Conservation (phyloP, 306 rosid genomes). For the Trifolium fragiferum region DNA sequence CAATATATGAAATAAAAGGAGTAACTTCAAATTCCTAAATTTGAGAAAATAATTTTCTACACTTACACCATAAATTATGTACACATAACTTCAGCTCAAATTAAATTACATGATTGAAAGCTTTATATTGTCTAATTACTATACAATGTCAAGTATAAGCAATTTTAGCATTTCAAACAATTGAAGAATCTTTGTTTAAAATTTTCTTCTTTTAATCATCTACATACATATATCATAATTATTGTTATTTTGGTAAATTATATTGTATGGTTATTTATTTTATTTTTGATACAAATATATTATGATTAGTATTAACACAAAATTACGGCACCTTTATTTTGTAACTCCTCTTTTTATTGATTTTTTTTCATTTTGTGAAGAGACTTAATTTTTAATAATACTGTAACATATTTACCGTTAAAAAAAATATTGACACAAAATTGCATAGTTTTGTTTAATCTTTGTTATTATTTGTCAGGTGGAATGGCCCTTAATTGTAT, state of each 20-base stretch:
- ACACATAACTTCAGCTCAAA: neutral
- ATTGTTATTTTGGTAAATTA: neutral
- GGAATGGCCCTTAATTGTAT: constrained; percentile 84
- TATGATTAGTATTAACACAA: constrained; percentile 1
- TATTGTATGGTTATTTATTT: neutral
- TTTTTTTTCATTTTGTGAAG: too few species aligned
- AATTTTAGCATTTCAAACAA: neutral
- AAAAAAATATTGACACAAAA: neutral
- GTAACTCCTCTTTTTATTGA: too few species aligned
- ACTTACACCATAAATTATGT: neutral
- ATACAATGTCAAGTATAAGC: neutral
- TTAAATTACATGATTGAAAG: neutral
- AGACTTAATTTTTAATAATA: too few species aligned
- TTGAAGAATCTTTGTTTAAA: neutral
- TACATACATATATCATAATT: neutral
- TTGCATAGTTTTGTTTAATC: neutral
- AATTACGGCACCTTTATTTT: too few species aligned
- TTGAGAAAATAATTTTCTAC: neutral
- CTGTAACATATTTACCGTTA: too few species aligned
- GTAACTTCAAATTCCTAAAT: neutral
- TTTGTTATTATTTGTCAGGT: constrained; percentile 49
- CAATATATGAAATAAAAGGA: too few species aligned
- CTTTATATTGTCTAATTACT: neutral
- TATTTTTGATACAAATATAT: neutral
- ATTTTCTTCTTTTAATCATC: neutral